Conservation (phyloP, 257 asterid genomes). For the Eucommia ulmoides region DNA sequence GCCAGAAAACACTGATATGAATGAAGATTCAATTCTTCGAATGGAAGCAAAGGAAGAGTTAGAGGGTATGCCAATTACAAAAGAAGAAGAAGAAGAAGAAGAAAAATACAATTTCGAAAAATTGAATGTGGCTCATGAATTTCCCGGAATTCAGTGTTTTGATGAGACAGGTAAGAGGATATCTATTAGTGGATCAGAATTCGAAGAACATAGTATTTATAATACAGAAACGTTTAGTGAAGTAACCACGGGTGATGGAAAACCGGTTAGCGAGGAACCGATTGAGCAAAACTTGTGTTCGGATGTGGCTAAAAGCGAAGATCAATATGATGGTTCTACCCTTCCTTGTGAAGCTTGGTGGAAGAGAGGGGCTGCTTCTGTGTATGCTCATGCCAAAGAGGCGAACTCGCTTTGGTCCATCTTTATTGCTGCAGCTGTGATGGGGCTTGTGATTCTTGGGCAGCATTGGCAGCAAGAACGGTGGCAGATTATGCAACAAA, state of each 20-base stretch:
- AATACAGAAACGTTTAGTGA: constrained; percentile 27
- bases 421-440: constrained; percentile 73
- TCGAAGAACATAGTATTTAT: constrained; percentile 19
- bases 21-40: constrained; percentile 24
- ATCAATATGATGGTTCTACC: constrained; percentile 28
- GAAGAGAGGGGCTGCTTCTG: constrained; percentile 57
- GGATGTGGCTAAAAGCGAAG: constrained; percentile 19
- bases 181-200: constrained; percentile 14
- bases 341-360: constrained; percentile 95
- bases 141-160: constrained; percentile 24
- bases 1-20: constrained; percentile 22
- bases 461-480: constrained; percentile 81
- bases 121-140: constrained; percentile 14
- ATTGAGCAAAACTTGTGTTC: constrained; percentile 22
- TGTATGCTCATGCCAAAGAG: constrained; percentile 68
- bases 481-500: constrained; percentile 60
- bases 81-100: constrained; percentile 22
- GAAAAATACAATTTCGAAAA: no score
- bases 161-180: constrained; percentile 26
- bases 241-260: constrained; percentile 24
- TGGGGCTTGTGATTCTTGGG: constrained; percentile 80
- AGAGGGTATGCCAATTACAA: constrained; percentile 12
- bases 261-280: constrained; percentile 22
- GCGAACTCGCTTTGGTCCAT: constrained; percentile 78
- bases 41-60: constrained; percentile 20